Evolutionary conservation across 257 asterid species (phyloP).

Genomic region (Przewalskia tangutica): DNA sequence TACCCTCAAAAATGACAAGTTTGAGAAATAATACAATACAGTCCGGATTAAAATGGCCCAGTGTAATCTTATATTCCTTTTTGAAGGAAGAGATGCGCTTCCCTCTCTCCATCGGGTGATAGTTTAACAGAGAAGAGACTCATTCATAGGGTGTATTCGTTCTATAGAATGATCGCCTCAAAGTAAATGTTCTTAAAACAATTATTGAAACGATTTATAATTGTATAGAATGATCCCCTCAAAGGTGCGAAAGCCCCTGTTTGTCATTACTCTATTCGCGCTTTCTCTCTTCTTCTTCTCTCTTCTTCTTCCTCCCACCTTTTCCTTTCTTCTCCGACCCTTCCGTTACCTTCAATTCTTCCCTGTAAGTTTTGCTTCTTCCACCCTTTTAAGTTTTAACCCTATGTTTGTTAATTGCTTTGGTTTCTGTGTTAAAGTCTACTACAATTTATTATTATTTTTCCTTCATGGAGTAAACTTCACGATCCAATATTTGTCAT

Average conservation of each 20-base stretch:
- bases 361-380: constrained; percentile 31
- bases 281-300: constrained; percentile 31
- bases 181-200: no score
- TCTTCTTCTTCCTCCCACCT: constrained; percentile 41
- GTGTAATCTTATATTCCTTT: neutral
- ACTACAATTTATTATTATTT: neutral
- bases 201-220: no score
- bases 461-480: neutral
- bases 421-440: neutral
- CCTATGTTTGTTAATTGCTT: neutral
- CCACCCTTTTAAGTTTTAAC: neutral
- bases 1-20: no score
- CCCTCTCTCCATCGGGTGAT: no score
- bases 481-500: neutral
- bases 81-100: neutral
- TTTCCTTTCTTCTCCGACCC: constrained; percentile 30
- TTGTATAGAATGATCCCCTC: constrained; percentile 35
- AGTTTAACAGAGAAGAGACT: neutral
- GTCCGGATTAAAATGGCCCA: no score
- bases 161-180: constrained; percentile 31
- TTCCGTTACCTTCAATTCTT: constrained; percentile 15
- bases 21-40: no score
- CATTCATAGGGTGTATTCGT: neutral
- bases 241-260: constrained; percentile 52
- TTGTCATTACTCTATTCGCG: constrained; percentile 22